A percentile compares a stretch with the other conserved stretches of the same genome.
These are phyloP conservation scores for Phytopythium helicoides DNA, from an alignment of 352 stramenopile genomes.

Conservation along the genomic window DNA sequence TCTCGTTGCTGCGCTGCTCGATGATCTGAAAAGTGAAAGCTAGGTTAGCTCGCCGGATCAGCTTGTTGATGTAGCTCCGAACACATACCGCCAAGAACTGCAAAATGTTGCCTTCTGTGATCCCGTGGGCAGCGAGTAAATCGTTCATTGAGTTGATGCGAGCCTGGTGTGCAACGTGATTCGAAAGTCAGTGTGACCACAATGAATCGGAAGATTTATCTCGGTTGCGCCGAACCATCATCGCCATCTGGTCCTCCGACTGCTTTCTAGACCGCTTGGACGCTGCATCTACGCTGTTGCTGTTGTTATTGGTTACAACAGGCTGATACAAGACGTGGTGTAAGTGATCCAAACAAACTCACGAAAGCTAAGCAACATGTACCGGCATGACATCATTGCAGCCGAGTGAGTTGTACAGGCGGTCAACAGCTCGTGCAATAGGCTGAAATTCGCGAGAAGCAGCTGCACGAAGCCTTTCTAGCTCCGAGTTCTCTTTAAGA, in stretches of 20 bases:
- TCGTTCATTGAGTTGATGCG: constrained; percentile 87
- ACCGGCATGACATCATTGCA: constrained; percentile 83
- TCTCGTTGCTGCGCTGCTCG: constrained; percentile 74
- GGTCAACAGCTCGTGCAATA: constrained; percentile 65
- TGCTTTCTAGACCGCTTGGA: constrained; percentile 57
- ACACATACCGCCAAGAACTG: constrained; percentile 64
- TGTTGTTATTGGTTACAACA: constrained; percentile 6
- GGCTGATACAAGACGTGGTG: not conserved
- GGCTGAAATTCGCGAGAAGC: constrained; percentile 70
- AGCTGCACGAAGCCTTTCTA: constrained; percentile 58
- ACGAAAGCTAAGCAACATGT: not conserved
- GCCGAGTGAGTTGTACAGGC: constrained; percentile 71
- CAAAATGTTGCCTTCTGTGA: constrained; percentile 83
- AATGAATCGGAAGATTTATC: too few relatives aligned
- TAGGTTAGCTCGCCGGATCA: not conserved
- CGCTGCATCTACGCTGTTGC: constrained; percentile 23
- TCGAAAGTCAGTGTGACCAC: too few relatives aligned
- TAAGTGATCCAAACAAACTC: too few relatives aligned
- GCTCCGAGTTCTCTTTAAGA: constrained; percentile 70
- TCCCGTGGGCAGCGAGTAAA: constrained; percentile 65
- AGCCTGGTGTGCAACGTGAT: constrained; percentile 23
- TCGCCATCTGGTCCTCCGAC: constrained; percentile 68
- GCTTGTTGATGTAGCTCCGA: not conserved
- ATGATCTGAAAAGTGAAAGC: constrained; percentile 48
- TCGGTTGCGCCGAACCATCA: constrained; percentile 40